These are phyloP conservation scores for Trichoderma polysporum DNA, from an alignment of 2,329 filamentous ascomycete genomes.

Conservation along the genomic window DNA sequence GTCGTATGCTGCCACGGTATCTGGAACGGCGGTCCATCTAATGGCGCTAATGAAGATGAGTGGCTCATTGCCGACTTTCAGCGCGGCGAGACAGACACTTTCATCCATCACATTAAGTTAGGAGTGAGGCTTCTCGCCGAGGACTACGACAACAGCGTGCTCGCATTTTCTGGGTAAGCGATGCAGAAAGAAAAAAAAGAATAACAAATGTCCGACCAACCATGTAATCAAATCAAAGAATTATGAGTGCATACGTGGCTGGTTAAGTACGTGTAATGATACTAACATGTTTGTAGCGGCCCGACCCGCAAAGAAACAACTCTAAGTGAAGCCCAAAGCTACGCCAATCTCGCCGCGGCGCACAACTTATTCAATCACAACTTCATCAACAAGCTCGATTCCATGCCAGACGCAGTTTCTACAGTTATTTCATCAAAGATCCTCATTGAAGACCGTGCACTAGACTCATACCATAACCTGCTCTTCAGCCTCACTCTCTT, in stretches of 20 bases:
- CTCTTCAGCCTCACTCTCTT: conserved; percentile 67
- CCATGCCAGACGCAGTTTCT: neutral
- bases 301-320: conserved; percentile 59
- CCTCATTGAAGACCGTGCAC: conserved; percentile 66
- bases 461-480: conserved; percentile 85
- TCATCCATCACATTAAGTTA: conserved; percentile 70
- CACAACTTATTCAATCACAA: conserved; percentile 47
- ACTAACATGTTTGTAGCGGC: conserved; percentile 44
- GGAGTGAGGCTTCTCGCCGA: conserved; percentile 56
- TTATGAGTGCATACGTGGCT: accelerated
- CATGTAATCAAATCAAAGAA: no score
- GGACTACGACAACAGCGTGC: conserved; percentile 45
- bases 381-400: conserved; percentile 25
- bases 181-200: neutral
- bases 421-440: conserved; percentile 35
- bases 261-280: neutral
- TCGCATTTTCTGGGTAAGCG: conserved; percentile 71
- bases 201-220: neutral
- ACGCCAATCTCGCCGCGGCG: conserved; percentile 52
- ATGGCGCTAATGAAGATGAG: conserved; percentile 56
- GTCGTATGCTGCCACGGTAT: conserved; percentile 85
- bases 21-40: conserved; percentile 60
- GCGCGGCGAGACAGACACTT: conserved; percentile 73
- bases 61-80: conserved; percentile 80
- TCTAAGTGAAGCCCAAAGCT: conserved; percentile 63